Evolutionary conservation across 1,139 yeast species (phyloP), one percentile per base, ranked within the genome.

Genomic region (Blastobotrys arbuscula): DNA sequence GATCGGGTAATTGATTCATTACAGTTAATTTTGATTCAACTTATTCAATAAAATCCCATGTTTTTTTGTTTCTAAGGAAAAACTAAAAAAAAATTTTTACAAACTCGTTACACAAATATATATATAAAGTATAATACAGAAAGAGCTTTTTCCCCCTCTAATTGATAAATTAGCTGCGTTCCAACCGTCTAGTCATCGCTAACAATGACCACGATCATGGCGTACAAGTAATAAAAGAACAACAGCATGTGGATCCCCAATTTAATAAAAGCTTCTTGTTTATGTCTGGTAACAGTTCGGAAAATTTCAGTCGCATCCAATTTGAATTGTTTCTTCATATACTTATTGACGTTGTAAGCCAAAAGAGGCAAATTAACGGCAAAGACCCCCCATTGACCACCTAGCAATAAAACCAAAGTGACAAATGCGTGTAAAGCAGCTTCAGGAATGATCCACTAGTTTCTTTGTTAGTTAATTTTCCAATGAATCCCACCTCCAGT

Each of bases 291-390:
- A 62, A 89, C 79, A 45, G 96, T 89, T 74, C 96, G 82, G 73
- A 89, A 89, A 61, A 89, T 89, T 69, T 88, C 96, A 45, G 97
- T 89, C 51, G 97, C 96, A 68, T 89, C 97, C 67, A 88, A 79
- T 59, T 84, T 72, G 66, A 86, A 88, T 68, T 85, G 85, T 62
- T 79, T 79, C 63, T 78, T 65, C 62, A 77, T 73, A 61, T 77
- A 73, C 69, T 86, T 86, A 72, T 83, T 83, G 53, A 74, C 81
- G 66, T 89, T 89, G 73, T 75, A 87, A 34, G 87, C 90, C 53
- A 85, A 70, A 56, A 89, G 71, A 45, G 96, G 96, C 57, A 82
- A 71, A 68, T 86, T 86, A 64, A 89, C 68, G 63, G 88, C 71
- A 68, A 89, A 82, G 37, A 87, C 80, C 66, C 86, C 81, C 96